Base-by-base conservation (phyloP, 768 basidiomycete species). In the Pleurotus salmoneostramineus region DNA sequence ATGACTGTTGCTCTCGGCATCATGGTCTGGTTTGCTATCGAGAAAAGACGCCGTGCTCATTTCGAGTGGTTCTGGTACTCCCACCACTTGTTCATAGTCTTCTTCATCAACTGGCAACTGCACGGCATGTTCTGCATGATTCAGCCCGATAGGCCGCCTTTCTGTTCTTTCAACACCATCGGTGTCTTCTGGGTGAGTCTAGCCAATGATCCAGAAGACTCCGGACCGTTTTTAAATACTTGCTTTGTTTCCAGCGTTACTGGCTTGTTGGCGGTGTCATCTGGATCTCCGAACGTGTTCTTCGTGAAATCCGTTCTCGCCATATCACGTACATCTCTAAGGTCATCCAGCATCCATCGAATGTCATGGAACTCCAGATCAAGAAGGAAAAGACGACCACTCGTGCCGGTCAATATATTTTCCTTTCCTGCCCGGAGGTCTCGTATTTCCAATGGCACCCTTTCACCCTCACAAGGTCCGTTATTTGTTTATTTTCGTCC, bases 111-210 rank as follows among this genome's bases (percentile, higher is more conserved):
- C 68, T 97, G 95, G 95, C 95, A 98, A 70, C 77, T 96, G 33
- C 95, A 95, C 67, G 94, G 94, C 56, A 89, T 95, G 90, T 95
- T 93, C 83, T 95, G 93, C 75, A 93, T 95, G 91, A 93, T 95
- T 75, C 75, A 91, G 72, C 94, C 95, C 27, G 93, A 97, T 72
- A 79, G 90, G 56, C 81, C 90, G 0, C 93, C 93, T 0, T 95
- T 79, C 72, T 98, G 95, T 74, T 91, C 90, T 3, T 89, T 71
- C 71, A 89, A 89, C 68, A 83, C 75, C 37, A 87, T 95, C 61
- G 95, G 94, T 63, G 93, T 96, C 60, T 98, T 98, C 77, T 98
- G 96, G 95, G 92, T 93, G 62, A 56, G 87, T 75, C 12, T 31
- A 10, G n/a, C 45, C 6, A 47, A 31, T 40, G 56, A 43, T 31